Evolutionary conservation across 2,329 filamentous ascomycete species (phyloP), one percentile per base, ranked within the genome.

Genomic region (Alternaria sp.): DNA sequence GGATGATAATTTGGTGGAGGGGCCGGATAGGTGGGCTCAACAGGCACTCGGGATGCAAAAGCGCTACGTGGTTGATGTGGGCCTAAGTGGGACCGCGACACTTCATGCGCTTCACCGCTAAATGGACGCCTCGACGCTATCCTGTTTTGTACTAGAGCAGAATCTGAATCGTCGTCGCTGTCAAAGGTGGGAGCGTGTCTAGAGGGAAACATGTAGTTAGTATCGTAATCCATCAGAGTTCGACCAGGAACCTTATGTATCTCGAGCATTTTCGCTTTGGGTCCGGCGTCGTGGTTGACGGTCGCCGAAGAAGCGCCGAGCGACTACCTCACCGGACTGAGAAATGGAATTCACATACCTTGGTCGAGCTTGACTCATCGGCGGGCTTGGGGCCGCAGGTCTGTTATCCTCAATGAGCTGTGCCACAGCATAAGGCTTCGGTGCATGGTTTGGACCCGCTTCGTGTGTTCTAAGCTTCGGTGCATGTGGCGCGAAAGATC

Each of bases 1-100:
- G 74, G 77, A 68, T 79, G 77, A 65, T 81, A 80, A 23, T 74
- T 73, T 93, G 86, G 89, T 93, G 75, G 85, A 94, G 66, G 88
- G 86, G 69, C 86, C 81, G 69, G 65, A 68, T 79, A 79, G 62
- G 73, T 67, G 50, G 67, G 64, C 61, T 80, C 77, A 25, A 69
- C 62, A 64, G 77, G 77, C 43, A 79, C 76, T 61, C 77, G 73
- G 59, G 76, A 78, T 59, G 77, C 77, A 65, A 79, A 80, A 52
- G 73, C 47, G 61, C 71, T 66, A 59, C 74, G 76, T 65, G 73
- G 62, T 68, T 73, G 70, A 67, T 70, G 69, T 64, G 71, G 69
- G 70, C 66, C 47, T 68, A 73, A 23, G 68, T 70, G 51, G 71
- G 65, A 49, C 68, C 69, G 65, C 51, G 72, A 71, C 36, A 68